phyloP scores from a whole-genome alignment of 768 basidiomycete genomes.

The Hygrophoropsis aurantiaca region DNA sequence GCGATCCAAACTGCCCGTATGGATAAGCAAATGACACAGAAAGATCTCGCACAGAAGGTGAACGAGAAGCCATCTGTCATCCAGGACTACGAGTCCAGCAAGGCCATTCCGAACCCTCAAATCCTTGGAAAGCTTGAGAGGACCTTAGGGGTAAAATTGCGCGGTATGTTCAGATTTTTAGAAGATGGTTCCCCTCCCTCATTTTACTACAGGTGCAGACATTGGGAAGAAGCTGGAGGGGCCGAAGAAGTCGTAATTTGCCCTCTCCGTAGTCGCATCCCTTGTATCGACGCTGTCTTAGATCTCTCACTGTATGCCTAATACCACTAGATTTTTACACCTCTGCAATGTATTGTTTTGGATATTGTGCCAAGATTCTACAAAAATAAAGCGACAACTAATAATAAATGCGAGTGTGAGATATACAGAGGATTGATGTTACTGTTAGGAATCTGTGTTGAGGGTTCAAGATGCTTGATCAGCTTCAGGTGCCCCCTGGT shows the following conservation, averaged over 20 bases:
- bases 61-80: constrained; percentile 90
- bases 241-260: constrained; percentile 66
- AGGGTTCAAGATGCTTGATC: constrained; percentile 24
- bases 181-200: constrained; percentile 1
- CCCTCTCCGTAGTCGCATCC: constrained; percentile 35
- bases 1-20: constrained; percentile 81
- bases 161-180: constrained; percentile 52
- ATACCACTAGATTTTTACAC: constrained; percentile 20
- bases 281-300: constrained; percentile 27
- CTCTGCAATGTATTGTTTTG: constrained; percentile 21
- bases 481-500: constrained; percentile 32
- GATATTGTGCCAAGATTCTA: neutral
- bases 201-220: constrained; percentile 51
- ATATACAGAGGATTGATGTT: neutral
- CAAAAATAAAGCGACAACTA: constrained; percentile 4
- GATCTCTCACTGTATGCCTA: constrained; percentile 12
- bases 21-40: constrained; percentile 82
- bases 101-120: constrained; percentile 83
- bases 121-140: constrained; percentile 90
- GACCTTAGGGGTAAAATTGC: constrained; percentile 80
- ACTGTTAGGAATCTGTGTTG: constrained; percentile 1
- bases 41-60: constrained; percentile 88
- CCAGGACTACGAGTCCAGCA: constrained; percentile 87
- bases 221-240: constrained; percentile 88
- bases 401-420: constrained; percentile 2